Evolutionary conservation across 129 eudicot genomes (phyloP), one percentile per base, ranked within the genome.

Genomic region (Flaveria bidentis): DNA sequence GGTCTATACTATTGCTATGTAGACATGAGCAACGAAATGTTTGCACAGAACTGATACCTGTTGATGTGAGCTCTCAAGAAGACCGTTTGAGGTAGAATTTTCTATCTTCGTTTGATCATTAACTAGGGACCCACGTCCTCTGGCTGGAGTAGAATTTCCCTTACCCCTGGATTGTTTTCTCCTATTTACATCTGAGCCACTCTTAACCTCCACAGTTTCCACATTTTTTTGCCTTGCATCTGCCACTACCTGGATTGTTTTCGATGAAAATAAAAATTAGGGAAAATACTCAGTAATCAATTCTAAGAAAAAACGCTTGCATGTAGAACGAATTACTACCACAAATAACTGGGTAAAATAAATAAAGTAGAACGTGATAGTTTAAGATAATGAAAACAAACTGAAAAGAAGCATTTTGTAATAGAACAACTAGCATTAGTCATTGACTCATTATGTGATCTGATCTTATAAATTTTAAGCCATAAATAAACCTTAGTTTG

Each of bases 101-200:
- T 82, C 91, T 17, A 45, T 68, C 81, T 47, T 87, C 9, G 88
- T 78, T 72, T 86, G 97, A 84, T 90, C 96, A 79, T 72, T 80
- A 52, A 55, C 83, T 53, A 84, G 81, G 77, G 87, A 68, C 30
- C 96, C 97, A 85, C 96, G 93, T 39, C 90, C 96, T 78, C 92
- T 83, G 67, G 91, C 89, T 51, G 96, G 78, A 84, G 77, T 74
- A 73, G 89, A 80, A 49, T 84, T 73, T 46, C 85, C 93, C 87
- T 86, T 90, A 53, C 91, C 90, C 82, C 97, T 93, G 70, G 86
- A 68, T 83, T 86, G 98, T 75, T 83, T 94, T 82, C 81, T 91
- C 80, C 75, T 94, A 82, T 71, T 89, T 73, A 77, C 84, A 78
- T 91, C 93, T 74, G 84, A 67, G 25, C 82, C 78, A 36, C 71